Evolutionary conservation across 352 stramenopile genomes (phyloP).

Genomic region (Phytophthora sp.): DNA sequence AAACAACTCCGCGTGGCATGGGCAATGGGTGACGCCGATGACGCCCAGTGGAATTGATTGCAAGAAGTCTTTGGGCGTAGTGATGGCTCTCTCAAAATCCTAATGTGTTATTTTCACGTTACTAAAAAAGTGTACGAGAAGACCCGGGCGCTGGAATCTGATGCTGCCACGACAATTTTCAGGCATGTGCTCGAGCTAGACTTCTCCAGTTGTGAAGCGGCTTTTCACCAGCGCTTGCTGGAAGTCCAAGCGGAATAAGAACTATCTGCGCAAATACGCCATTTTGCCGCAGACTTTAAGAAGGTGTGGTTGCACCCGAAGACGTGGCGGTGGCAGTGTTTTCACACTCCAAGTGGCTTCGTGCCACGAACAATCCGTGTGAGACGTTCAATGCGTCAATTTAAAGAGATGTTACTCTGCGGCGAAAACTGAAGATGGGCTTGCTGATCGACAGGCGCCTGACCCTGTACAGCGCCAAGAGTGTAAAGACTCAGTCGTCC

Average conservation of each 20-base stretch:
- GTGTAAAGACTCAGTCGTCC: neutral
- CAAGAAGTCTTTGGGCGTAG: neutral
- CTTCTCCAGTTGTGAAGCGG: neutral
- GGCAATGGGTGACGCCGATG: conserved; percentile 21
- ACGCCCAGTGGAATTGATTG: conserved; percentile 10
- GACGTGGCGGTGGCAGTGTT: conserved; percentile 20
- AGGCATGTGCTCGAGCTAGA: conserved; percentile 10
- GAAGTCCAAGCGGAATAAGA: conserved; percentile 3
- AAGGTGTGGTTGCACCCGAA: conserved; percentile 6
- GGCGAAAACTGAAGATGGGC: conserved; percentile 7
- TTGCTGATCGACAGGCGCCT: neutral
- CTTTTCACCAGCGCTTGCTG: neutral
- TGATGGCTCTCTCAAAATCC: neutral
- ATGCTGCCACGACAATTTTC: neutral
- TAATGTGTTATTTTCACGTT: conserved; percentile 42
- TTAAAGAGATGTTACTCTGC: conserved; percentile 29
- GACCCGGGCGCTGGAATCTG: neutral
- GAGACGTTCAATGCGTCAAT: conserved; percentile 34
- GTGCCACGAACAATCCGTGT: conserved; percentile 33
- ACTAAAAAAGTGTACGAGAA: conserved; percentile 33
- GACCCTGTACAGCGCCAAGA: neutral
- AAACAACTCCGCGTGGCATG: neutral
- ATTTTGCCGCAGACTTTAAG: conserved; percentile 2
- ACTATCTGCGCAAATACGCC: neutral
- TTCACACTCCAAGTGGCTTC: conserved; percentile 10